Conservation (phyloP, 345 rosid genomes). For the Cardiospermum halicacabum region DNA sequence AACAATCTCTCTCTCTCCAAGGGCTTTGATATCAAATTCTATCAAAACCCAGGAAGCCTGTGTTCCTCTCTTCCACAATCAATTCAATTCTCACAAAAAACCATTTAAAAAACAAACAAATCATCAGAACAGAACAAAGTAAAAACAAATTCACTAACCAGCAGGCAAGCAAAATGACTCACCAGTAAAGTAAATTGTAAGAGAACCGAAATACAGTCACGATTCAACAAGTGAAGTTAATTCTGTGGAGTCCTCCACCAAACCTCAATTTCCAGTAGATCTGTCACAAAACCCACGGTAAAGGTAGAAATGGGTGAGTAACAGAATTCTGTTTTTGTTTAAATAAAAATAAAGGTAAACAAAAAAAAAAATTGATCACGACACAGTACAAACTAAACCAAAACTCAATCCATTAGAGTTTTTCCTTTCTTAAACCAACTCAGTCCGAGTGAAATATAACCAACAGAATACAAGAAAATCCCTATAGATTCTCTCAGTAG, state of each 20-base stretch:
- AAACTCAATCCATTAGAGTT: too few species aligned
- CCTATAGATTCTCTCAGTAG: conserved; percentile 24
- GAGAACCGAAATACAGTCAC: conserved; percentile 10
- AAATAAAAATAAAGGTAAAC: not conserved
- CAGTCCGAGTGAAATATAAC: conserved; percentile 8
- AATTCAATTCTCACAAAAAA: conserved; percentile 5
- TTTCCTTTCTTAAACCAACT: conserved; percentile 4
- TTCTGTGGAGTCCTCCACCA: not conserved
- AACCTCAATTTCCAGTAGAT: conserved; percentile 8
- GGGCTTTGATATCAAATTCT: too few species aligned
- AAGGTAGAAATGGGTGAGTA: not conserved
- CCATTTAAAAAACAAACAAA: not conserved
- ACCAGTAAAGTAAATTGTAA: not conserved
- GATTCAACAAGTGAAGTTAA: conserved; percentile 1
- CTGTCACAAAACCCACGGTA: not conserved
- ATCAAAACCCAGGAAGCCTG: conserved; percentile 9
- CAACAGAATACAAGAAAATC: conserved; percentile 25
- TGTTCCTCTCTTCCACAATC: conserved; percentile 11
- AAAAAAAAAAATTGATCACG: not conserved
- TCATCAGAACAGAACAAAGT: not conserved
- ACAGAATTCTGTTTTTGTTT: not conserved
- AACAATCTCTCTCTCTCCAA: too few species aligned
- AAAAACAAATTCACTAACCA: not conserved
- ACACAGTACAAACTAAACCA: not conserved
- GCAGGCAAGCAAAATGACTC: not conserved